Evolutionary conservation across 2,329 filamentous ascomycete species (phyloP).

Genomic region (Paracamarosporium sp.): DNA sequence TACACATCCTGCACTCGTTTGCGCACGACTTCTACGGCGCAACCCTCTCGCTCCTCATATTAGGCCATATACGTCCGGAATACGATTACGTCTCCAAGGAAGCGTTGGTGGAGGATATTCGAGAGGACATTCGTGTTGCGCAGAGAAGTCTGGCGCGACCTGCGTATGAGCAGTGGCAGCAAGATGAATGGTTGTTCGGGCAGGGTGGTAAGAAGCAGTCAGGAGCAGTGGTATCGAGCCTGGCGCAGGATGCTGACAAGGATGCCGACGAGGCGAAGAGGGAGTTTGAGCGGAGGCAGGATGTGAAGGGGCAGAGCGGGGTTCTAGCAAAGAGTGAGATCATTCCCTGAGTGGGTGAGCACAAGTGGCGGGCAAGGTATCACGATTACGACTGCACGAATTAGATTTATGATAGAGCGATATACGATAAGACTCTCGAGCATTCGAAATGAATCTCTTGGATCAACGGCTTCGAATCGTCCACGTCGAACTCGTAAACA

Average conservation of each 20-base stretch:
- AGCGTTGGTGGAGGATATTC: conserved; percentile 85
- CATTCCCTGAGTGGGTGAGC: neutral
- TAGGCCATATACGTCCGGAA: conserved; percentile 90
- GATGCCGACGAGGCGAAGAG: conserved; percentile 18
- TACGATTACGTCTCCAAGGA: conserved; percentile 86
- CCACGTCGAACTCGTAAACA: neutral
- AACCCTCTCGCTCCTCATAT: conserved; percentile 77
- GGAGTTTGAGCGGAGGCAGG: conserved; percentile 19
- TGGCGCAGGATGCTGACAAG: conserved; percentile 5
- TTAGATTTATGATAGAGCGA: neutral
- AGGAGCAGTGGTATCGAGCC: conserved; percentile 1
- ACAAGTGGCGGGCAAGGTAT: neutral
- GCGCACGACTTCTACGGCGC: conserved; percentile 82
- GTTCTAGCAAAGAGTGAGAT: conserved; percentile 4
- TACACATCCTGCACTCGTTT: conserved; percentile 85
- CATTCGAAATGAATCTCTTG: neutral
- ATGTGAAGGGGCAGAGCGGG: conserved; percentile 14
- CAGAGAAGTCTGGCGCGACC: conserved; percentile 72
- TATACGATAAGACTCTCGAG: neutral
- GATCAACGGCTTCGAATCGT: neutral
- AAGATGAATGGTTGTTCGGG: conserved; percentile 49
- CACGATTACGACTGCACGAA: conserved; percentile 3
- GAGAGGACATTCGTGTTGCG: conserved; percentile 85
- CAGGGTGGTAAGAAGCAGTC: conserved; percentile 14
- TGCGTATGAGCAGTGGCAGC: conserved; percentile 63